These are phyloP conservation scores for Pythium scleroteichum DNA, from an alignment of 352 stramenopile genomes.

Conservation along the genomic window DNA sequence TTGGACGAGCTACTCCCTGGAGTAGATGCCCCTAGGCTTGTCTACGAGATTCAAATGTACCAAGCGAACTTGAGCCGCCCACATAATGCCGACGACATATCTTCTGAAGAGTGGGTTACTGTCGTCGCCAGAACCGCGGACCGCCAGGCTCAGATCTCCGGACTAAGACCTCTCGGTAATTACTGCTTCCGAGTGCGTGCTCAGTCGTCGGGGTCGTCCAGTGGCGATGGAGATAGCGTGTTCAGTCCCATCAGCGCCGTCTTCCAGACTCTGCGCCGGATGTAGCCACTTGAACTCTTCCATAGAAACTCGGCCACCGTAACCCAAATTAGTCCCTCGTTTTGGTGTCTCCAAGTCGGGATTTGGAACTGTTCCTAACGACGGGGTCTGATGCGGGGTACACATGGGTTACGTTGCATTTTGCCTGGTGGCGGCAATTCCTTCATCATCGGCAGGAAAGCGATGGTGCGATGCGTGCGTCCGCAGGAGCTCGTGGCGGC, in stretches of 20 bases:
- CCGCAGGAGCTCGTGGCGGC: conserved; percentile 52
- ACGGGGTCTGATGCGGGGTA: neutral
- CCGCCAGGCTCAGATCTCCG: conserved; percentile 22
- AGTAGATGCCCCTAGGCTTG: neutral
- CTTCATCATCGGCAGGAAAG: neutral
- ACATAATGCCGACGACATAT: conserved; percentile 8
- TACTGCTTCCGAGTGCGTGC: conserved; percentile 39
- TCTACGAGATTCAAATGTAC: conserved; percentile 37
- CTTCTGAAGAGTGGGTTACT: conserved; percentile 18
- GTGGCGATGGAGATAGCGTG: conserved; percentile 24
- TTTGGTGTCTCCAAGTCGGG: too few relatives aligned
- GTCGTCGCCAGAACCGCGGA: neutral
- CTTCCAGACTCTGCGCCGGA: conserved; percentile 29
- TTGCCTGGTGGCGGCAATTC: conserved; percentile 18
- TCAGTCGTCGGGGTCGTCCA: neutral
- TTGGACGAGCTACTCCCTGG: neutral
- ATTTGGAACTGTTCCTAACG: too few relatives aligned
- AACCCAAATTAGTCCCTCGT: too few relatives aligned
- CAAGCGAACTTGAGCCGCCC: conserved; percentile 21
- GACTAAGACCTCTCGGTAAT: conserved; percentile 25
- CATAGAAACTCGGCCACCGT: too few relatives aligned
- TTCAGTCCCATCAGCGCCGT: conserved; percentile 30
- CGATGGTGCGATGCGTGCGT: conserved; percentile 16
- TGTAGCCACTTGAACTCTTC: conserved; percentile 28
- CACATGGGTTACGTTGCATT: conserved; percentile 6